Conservation (phyloP, 208 protist species). For the Herpetomonas tarakana region DNA sequence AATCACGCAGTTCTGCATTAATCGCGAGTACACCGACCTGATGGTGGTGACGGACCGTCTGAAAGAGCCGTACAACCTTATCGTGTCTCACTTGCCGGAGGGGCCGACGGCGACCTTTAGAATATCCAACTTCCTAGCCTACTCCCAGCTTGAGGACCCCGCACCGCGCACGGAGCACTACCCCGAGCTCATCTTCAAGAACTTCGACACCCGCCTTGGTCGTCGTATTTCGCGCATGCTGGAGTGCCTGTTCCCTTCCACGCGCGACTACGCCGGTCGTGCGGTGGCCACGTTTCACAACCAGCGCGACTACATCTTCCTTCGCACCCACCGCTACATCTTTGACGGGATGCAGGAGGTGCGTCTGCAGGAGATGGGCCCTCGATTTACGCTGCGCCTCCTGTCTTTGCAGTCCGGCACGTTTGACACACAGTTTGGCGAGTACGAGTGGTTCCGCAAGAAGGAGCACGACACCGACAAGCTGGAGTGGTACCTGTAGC, state of each 20-base stretch:
- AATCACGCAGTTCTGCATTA: conserved; percentile 88
- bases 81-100: conserved; percentile 86
- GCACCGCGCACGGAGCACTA: conserved; percentile 89
- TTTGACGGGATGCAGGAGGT: conserved; percentile 89
- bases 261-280: conserved; percentile 85
- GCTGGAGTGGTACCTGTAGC: conserved; percentile 88
- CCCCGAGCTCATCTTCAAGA: conserved; percentile 94
- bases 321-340: conserved; percentile 92
- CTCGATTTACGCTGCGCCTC: conserved; percentile 88
- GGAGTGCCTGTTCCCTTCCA: conserved; percentile 87
- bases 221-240: conserved; percentile 83
- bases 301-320: conserved; percentile 94
- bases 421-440: conserved; percentile 91
- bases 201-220: conserved; percentile 91
- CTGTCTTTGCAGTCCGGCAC: conserved; percentile 89
- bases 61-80: conserved; percentile 85
- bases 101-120: conserved; percentile 90
- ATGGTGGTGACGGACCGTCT: conserved; percentile 85
- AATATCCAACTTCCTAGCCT: conserved; percentile 81
- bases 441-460: conserved; percentile 94
- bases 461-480: conserved; percentile 90
- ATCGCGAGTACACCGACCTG: conserved; percentile 90
- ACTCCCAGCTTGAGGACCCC: conserved; percentile 76
- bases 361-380: conserved; percentile 92
- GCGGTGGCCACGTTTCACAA: conserved; percentile 93